A percentile compares a stretch with the other conserved stretches of the same genome.
These are phyloP conservation scores for Neolentinus lepideus DNA, from an alignment of 1,284 basidiomycete species.

Conservation along the genomic window DNA sequence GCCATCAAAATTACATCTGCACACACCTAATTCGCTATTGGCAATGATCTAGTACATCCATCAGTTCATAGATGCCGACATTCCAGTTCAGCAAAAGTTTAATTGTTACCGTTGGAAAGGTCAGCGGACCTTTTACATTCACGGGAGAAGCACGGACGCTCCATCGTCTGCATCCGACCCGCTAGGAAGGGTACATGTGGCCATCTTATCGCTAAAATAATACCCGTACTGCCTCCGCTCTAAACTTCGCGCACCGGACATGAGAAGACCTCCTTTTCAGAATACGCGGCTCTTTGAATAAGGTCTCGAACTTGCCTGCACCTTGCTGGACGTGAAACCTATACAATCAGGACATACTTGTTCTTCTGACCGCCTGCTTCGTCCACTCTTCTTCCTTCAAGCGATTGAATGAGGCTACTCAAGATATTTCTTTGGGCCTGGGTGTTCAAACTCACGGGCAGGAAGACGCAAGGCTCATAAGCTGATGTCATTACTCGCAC, in stretches of 20 bases:
- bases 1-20: neutral
- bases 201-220: neutral
- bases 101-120: neutral
- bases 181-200: neutral
- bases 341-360: too few relatives aligned
- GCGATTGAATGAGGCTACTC: too few relatives aligned
- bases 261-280: too few relatives aligned
- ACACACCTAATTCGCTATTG: neutral
- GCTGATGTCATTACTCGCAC: neutral
- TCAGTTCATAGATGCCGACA: neutral
- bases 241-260: neutral
- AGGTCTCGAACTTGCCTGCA: too few relatives aligned
- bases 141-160: neutral
- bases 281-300: too few relatives aligned
- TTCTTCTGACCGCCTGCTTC: too few relatives aligned
- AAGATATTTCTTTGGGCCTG: too few relatives aligned
- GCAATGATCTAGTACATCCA: neutral
- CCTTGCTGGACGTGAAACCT: too few relatives aligned
- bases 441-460: neutral
- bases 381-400: too few relatives aligned
- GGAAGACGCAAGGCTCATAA: neutral
- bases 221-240: neutral
- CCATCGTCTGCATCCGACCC: neutral
- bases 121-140: neutral
- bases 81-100: neutral